Evolutionary conservation across 2,329 filamentous ascomycete genomes (phyloP), one percentile per base, ranked within the genome.

Genomic region (Trichophyton benhamiae): DNA sequence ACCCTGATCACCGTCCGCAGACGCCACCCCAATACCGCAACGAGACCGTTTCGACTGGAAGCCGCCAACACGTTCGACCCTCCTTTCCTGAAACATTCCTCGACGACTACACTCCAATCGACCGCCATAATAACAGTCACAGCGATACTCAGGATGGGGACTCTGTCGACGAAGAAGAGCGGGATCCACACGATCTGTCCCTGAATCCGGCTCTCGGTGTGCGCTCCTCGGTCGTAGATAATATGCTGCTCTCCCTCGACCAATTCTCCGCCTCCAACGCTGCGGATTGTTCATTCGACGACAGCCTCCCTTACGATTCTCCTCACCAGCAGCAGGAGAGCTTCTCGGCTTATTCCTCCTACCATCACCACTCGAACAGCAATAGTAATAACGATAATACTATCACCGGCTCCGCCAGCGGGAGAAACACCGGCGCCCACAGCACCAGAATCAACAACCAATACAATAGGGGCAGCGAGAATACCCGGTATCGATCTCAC

Each of bases 201-300:
- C 30, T 66, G 41, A 63, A 61, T 41, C 65, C 65, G 57, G 81
- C 86, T 64, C 84, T 89, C 71, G 84, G 89, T 65, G 89, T 88
- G 46, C 85, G 92, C 67, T 89, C 95, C 71, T 96, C 91, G 41
- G 85, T 99, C 67, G 90, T 99, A 63, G 88, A 94, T 74, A 95
- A 96, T 74, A 94, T 99, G 87, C 84, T 97, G 63, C 80, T 94
- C 66, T 96, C 91, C 46, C 85, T 99, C 65, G 92, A 96, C 75
- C 88, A 92, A 73, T 85, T 92, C 70, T 76, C 62, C 9, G 52
- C 60, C 4, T 22, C 59, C 25, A 60, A 64, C 58, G 49, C 60
- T 17, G 55, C 58, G 48, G 27, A 22, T 27, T 33, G 60, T 60
- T 2, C 38, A 52, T 36, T 46, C 64, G 74, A 75, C 22, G 72